phyloP scores from a whole-genome alignment of 2,329 filamentous ascomycete genomes.

The Aspergillus eucalypticola region DNA sequence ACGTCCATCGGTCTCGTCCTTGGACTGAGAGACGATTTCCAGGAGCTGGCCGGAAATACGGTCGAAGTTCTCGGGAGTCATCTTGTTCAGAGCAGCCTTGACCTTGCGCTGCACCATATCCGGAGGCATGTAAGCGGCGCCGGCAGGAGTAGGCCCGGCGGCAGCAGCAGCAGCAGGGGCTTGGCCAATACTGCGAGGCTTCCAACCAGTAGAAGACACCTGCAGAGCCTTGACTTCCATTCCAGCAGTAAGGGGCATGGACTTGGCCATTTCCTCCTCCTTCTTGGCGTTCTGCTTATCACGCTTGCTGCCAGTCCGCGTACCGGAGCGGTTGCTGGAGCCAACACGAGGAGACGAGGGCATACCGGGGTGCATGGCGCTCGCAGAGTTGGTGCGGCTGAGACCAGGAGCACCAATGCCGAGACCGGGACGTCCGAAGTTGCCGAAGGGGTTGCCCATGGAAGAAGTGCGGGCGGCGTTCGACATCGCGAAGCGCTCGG shows the following conservation, averaged over 20 bases:
- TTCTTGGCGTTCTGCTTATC: constrained; percentile 58
- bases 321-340: constrained; percentile 61
- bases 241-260: constrained; percentile 87
- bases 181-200: constrained; percentile 70
- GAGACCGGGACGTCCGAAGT: constrained; percentile 62
- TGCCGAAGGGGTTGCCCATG: constrained; percentile 58
- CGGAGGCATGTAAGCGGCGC: constrained; percentile 70
- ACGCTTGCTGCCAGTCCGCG: constrained; percentile 52
- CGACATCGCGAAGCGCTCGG: constrained; percentile 70
- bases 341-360: constrained; percentile 72
- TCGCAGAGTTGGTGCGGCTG: constrained; percentile 63
- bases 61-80: constrained; percentile 99
- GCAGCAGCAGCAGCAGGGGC: constrained; percentile 36
- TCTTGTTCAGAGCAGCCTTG: constrained; percentile 98
- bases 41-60: constrained; percentile 93
- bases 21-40: constrained; percentile 88
- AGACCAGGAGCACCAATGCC: constrained; percentile 66
- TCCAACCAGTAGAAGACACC: constrained; percentile 78
- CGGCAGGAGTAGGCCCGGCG: constrained; percentile 51
- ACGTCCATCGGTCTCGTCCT: constrained; percentile 90
- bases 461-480: constrained; percentile 50
- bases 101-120: constrained; percentile 98
- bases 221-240: constrained; percentile 79
- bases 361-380: constrained; percentile 53
- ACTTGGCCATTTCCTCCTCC: constrained; percentile 70